These are phyloP conservation scores for Penicillium verrucosum DNA, from an alignment of 2,329 filamentous ascomycete genomes.

Conservation along the genomic window DNA sequence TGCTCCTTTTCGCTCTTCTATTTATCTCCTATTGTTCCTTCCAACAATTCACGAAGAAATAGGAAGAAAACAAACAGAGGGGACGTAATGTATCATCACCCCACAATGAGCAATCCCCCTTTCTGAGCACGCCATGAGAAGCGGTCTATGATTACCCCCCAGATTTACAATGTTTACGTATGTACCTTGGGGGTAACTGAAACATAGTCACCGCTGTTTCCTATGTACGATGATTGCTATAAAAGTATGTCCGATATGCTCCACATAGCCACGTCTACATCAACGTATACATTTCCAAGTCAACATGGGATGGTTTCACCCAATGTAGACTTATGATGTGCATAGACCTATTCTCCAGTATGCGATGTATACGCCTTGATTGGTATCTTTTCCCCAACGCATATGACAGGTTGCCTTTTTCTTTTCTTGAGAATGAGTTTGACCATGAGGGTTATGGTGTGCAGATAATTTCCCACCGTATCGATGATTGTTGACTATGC, in stretches of 20 bases:
- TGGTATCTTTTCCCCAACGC: conserved; percentile 2
- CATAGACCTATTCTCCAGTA: background rate
- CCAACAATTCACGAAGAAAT: background rate
- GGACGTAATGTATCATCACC: background rate
- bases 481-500: too few relatives aligned
- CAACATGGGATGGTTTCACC: conserved; percentile 18
- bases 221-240: background rate
- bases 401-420: background rate
- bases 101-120: conserved; percentile 24
- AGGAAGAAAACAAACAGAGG: background rate
- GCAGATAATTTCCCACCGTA: too few relatives aligned
- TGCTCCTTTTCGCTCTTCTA: background rate
- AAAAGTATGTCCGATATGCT: background rate
- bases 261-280: conserved; percentile 11
- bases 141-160: conserved; percentile 15
- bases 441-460: background rate
- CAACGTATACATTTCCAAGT: background rate
- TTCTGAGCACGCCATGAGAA: conserved; percentile 22
- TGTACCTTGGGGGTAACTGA: background rate
- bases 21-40: background rate
- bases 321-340: conserved; percentile 9
- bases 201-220: conserved; percentile 21
- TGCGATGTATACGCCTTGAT: background rate
- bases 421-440: background rate
- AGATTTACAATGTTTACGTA: conserved; percentile 8